Percentiles rank a stretch among this genome's conserved stretches.
phyloP scores from a whole-genome alignment of 2,329 filamentous ascomycete species.

The Trichoderma endophyticum region DNA sequence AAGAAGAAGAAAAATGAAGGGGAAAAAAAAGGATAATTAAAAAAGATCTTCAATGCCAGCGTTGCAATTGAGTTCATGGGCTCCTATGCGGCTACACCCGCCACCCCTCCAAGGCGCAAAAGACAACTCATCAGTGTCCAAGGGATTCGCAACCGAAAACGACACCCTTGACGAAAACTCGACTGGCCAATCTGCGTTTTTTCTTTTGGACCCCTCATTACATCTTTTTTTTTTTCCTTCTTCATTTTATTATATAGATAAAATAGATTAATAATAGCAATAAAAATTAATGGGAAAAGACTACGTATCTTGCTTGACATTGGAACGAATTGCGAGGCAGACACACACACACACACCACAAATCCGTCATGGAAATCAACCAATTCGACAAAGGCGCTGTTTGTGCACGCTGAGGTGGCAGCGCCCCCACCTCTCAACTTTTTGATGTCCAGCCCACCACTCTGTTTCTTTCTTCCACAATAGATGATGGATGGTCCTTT shows the following conservation, averaged over 20 bases:
- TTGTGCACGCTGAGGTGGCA: conserved; percentile 14
- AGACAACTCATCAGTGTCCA: conserved; percentile 4
- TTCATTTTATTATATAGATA: neutral
- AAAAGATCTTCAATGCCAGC: conserved; percentile 9
- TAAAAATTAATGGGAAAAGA: neutral
- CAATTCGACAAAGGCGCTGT: neutral
- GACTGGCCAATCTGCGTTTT: neutral
- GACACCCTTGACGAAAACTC: neutral
- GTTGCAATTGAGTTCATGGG: neutral
- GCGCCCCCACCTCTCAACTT: neutral
- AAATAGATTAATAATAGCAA: neutral
- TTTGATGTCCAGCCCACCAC: neutral
- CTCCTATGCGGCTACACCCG: neutral
- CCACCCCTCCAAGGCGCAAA: neutral
- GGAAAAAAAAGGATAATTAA: neutral
- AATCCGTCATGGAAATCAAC: neutral
- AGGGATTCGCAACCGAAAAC: neutral
- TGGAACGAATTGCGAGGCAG: neutral
- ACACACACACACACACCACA: neutral
- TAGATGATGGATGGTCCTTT: neutral
- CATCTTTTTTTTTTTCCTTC: neutral
- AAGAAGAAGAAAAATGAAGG: neutral
- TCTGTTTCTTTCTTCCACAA: neutral
- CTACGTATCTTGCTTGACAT: neutral
- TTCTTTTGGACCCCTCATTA: neutral